phyloP scores from a whole-genome alignment of 345 rosid species.

The Populus deltoides region DNA sequence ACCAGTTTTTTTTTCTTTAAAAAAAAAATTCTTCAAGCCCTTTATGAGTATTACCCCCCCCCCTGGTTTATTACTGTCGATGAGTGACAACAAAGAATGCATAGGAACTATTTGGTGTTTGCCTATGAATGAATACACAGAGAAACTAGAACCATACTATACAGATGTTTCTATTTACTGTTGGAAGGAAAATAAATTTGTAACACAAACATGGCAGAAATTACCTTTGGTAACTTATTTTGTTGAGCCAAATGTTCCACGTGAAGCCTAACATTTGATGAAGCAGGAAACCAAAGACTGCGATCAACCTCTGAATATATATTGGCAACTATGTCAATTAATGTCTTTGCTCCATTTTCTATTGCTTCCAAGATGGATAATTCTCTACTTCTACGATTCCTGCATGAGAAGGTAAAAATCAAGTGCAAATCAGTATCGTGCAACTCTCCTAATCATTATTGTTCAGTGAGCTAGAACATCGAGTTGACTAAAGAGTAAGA shows the following conservation, averaged over 20 bases:
- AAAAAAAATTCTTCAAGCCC: background rate
- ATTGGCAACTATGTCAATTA: slow-evolving; percentile 61
- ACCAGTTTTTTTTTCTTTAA: background rate
- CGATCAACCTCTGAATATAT: slow-evolving; percentile 68
- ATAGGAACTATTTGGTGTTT: background rate
- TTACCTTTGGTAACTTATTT: slow-evolving; percentile 72
- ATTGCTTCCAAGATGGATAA: slow-evolving; percentile 58
- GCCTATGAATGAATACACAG: background rate
- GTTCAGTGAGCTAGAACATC: slow-evolving; percentile 5
- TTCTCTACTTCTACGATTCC: slow-evolving; percentile 80
- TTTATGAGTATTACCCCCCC: background rate
- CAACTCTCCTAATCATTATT: background rate
- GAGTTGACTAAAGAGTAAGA: background rate
- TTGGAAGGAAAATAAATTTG: background rate
- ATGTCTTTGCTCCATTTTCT: slow-evolving; percentile 64
- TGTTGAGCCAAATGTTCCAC: slow-evolving; percentile 68
- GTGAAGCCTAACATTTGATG: slow-evolving; percentile 75
- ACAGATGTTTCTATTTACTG: background rate
- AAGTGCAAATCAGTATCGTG: background rate
- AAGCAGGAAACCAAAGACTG: slow-evolving; percentile 55
- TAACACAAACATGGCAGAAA: slow-evolving; percentile 8
- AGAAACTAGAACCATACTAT: too few species aligned
- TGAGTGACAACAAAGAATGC: background rate
- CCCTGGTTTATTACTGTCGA: too few species aligned
- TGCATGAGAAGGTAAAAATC: slow-evolving; percentile 20